These are phyloP conservation scores for Hyaloperonospora brassicae DNA, from an alignment of 352 stramenopile species.

Conservation along the genomic window DNA sequence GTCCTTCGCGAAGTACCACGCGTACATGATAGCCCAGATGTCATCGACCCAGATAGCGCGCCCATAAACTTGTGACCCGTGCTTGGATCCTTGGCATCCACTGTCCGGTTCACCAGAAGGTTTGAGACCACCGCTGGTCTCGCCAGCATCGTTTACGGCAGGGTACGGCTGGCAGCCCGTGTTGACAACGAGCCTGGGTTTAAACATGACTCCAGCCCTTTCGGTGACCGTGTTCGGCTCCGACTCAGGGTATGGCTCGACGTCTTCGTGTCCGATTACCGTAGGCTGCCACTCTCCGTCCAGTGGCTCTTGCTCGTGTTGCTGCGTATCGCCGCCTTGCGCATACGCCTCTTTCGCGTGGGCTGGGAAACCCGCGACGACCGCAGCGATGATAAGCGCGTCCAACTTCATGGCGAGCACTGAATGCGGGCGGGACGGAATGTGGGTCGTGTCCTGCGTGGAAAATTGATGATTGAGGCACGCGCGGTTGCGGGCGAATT, in stretches of 20 bases:
- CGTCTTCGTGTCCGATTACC: conserved; percentile 12
- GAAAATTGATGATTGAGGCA: no score
- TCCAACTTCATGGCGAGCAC: no score
- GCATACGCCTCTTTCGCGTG: no score
- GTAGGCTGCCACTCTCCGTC: not conserved
- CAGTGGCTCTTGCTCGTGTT: no score
- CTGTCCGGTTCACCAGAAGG: conserved; percentile 3
- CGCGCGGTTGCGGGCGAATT: no score
- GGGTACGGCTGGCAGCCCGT: conserved; percentile 17
- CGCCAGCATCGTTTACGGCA: conserved; percentile 6
- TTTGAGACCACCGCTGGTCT: conserved; percentile 11
- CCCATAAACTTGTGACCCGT: conserved; percentile 26
- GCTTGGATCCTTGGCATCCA: conserved; percentile 18
- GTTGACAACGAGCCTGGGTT: conserved; percentile 8
- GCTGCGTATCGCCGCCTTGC: no score
- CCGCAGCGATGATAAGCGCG: no score
- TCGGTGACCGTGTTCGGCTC: conserved; percentile 11
- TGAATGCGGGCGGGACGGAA: no score
- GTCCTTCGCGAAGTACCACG: conserved; percentile 44
- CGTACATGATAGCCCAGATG: conserved; percentile 27
- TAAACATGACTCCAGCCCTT: conserved; percentile 8
- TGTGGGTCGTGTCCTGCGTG: no score
- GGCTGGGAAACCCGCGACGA: no score
- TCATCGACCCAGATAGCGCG: conserved; percentile 21
- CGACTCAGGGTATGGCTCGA: conserved; percentile 12